These are phyloP conservation scores for Leptographium lundbergii DNA, from an alignment of 2,329 filamentous ascomycete genomes.

Conservation along the genomic window DNA sequence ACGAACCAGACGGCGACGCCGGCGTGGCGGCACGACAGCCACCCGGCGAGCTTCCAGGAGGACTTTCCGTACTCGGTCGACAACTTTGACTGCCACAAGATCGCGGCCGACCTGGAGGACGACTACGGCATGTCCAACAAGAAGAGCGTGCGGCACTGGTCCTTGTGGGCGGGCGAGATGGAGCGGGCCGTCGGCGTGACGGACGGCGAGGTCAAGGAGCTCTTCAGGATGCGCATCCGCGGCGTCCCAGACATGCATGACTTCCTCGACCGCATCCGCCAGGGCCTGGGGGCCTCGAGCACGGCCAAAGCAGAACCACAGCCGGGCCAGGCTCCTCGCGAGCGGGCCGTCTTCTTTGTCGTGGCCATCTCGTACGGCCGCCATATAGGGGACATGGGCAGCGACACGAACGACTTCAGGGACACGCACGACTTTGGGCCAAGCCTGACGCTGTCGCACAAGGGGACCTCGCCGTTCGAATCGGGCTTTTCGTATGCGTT, in stretches of 20 bases:
- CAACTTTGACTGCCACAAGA: conserved; percentile 11
- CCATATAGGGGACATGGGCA: not conserved
- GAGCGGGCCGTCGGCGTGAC: not conserved
- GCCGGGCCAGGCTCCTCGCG: too few relatives aligned
- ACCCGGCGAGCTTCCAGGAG: not conserved
- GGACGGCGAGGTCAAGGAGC: not conserved
- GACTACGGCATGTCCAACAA: conserved; percentile 1
- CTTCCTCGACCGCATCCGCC: conserved; percentile 1
- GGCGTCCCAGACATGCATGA: conserved; percentile 1
- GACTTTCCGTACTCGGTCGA: conserved; percentile 9
- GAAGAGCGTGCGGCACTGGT: not conserved
- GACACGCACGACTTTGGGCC: not conserved
- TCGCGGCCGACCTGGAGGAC: conserved; percentile 6
- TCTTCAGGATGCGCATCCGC: conserved; percentile 3
- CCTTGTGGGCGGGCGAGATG: conserved; percentile 4
- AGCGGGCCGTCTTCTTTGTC: conserved; percentile 4
- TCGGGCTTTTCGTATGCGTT: not conserved
- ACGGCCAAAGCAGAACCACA: too few relatives aligned
- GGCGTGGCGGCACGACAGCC: not conserved
- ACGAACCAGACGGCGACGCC: not conserved
- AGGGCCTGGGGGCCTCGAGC: not conserved
- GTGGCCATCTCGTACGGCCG: conserved; percentile 5
- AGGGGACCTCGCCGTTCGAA: not conserved
- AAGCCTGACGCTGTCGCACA: not conserved
- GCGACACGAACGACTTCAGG: not conserved